These are phyloP conservation scores for Wallacemonas sp. DNA, from an alignment of 208 protist genomes.

Conservation along the genomic window DNA sequence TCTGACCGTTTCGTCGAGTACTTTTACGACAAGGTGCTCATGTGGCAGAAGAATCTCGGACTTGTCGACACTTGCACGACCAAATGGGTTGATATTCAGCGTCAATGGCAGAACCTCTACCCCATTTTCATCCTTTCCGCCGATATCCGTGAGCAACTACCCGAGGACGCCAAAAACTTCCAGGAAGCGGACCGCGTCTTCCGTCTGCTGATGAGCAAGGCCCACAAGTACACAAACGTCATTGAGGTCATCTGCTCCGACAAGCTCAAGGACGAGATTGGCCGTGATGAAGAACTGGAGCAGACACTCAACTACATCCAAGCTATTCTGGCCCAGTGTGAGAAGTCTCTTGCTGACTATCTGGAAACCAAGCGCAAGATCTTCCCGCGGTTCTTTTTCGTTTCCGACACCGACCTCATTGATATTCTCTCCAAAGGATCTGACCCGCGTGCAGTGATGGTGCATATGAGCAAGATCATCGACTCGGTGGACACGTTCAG, in stretches of 20 bases:
- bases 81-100: slow-evolving; percentile 96
- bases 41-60: slow-evolving; percentile 96
- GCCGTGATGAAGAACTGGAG: slow-evolving; percentile 87
- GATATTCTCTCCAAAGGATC: slow-evolving; percentile 98
- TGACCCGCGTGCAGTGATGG: slow-evolving; percentile 93
- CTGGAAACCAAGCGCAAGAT: slow-evolving; percentile 97
- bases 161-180: slow-evolving; percentile 95
- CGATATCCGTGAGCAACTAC: slow-evolving; percentile 97
- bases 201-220: slow-evolving; percentile 91
- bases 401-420: slow-evolving; percentile 94
- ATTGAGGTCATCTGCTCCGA: slow-evolving; percentile 90
- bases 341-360: slow-evolving; percentile 98
- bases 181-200: slow-evolving; percentile 90
- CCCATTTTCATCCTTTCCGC: slow-evolving; percentile 98
- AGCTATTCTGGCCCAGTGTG: slow-evolving; percentile 93
- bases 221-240: slow-evolving; percentile 89
- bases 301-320: slow-evolving; percentile 92
- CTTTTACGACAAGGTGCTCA: slow-evolving; percentile 95
- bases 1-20: slow-evolving; percentile 95
- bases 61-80: slow-evolving; percentile 95
- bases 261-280: slow-evolving; percentile 84
- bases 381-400: slow-evolving; percentile 98
- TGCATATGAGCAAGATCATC: slow-evolving; percentile 97
- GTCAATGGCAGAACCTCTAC: slow-evolving; percentile 97
- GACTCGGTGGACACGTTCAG: slow-evolving; percentile 92